A percentile compares a stretch with the other conserved stretches of the same genome.
phyloP scores from a whole-genome alignment of 768 basidiomycete species.

The Lentinula raphanica region DNA sequence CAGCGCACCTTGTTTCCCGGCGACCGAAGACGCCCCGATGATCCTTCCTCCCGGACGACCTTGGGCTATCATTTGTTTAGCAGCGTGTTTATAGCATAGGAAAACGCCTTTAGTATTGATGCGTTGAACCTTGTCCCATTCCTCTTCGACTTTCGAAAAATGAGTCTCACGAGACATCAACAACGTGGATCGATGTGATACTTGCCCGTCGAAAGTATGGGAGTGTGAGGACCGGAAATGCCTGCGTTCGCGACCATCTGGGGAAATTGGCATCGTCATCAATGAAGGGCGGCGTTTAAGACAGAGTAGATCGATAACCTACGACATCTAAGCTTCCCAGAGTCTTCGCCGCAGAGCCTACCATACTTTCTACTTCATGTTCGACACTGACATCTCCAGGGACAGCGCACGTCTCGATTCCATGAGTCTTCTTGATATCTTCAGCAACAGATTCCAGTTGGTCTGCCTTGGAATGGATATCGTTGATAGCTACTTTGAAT shows the following conservation, averaged over 20 bases:
- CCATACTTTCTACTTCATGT: constrained; percentile 26
- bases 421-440: background rate
- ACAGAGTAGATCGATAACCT: constrained; percentile 6
- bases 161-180: too few relatives aligned
- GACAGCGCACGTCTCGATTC: background rate
- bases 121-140: constrained; percentile 16
- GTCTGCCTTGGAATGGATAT: constrained; percentile 11
- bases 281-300: too few relatives aligned
- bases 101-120: constrained; percentile 27
- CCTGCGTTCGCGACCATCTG: constrained; percentile 23
- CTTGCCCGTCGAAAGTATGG: background rate
- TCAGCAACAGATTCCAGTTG: background rate
- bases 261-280: background rate
- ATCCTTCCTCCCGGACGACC: constrained; percentile 28
- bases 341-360: constrained; percentile 13
- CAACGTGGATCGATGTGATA: too few relatives aligned
- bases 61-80: constrained; percentile 27
- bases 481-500: constrained; percentile 31
- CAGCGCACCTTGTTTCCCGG: constrained; percentile 15
- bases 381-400: constrained; percentile 28
- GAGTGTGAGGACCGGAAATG: background rate
- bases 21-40: constrained; percentile 19
- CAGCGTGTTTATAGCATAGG: constrained; percentile 29
- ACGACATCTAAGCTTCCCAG: constrained; percentile 34
- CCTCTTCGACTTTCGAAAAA: constrained; percentile 6